Evolutionary conservation across 345 rosid species (phyloP), one percentile per base, ranked within the genome.

Genomic region (Moricandia arvensis): DNA sequence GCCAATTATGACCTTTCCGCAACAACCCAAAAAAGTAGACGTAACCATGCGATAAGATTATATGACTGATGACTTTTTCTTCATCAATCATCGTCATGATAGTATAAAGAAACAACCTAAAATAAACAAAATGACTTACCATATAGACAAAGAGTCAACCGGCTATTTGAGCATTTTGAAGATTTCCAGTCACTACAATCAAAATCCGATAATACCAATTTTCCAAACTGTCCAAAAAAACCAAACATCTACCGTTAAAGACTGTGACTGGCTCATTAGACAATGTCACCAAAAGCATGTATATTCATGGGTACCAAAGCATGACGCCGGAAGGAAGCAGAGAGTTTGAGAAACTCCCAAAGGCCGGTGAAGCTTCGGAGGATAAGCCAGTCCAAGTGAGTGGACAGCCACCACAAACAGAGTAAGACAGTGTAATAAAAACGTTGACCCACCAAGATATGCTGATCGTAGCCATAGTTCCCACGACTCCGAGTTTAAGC

Each of bases 111-210:
- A 49, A 15, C 0, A 49, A 47, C 1, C 17, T n/a, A 47, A 18
- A 9, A 17, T 3, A 68, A 11, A 12, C 26, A 26, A 15, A 57
- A 12, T n/a, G 9, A 15, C 72, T 0, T 81, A 93, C 97, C 98
- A 93, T 73, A 93, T 87, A 7, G 97, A 90, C 79, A 93, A 78
- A 33, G 97, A 86, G 84, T 94, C 97, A 49, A 94, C n/a, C 82
- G 0, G 98, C 96, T 29, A 91, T 89, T 79, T 88, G 80, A 63
- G 98, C 90, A 45, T 94, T 91, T 34, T 78, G n/a, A 35, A 94
- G 82, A 76, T 94, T 90, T 45, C 98, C 98, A 0, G 98, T 94
- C 96, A 94, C 87, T 66, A 91, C 13, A 21, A 94, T 84, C 57
- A 94, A 81, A 75, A 94, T 81, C 77, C 79, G 84, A 29, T 90